Conservation (phyloP, 192 early-diverging fungal species). For the Rhizophagus prolifer region DNA sequence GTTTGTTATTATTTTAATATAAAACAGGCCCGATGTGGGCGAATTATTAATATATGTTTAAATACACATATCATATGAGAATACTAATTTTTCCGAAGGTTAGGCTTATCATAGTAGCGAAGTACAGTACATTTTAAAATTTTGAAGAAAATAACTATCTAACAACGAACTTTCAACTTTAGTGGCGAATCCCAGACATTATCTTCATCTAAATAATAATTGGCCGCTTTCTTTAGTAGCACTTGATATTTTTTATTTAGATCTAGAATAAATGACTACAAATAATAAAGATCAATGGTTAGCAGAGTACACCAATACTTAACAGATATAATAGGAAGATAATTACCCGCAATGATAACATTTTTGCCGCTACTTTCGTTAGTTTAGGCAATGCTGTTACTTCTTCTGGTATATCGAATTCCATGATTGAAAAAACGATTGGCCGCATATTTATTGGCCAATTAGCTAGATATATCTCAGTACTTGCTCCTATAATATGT, state of each 20-base stretch:
- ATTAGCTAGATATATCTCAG: not conserved
- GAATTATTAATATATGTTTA: too few species aligned
- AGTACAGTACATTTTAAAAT: too few species aligned
- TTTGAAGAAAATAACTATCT: not conserved
- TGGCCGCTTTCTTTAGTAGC: not conserved
- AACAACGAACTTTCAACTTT: conserved; percentile 4
- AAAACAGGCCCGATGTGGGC: too few species aligned
- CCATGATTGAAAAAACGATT: conserved; percentile 22
- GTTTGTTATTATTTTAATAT: too few species aligned
- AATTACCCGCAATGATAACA: conserved; percentile 20
- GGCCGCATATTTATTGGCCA: not conserved
- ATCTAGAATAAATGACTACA: conserved; percentile 20
- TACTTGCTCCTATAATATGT: conserved; percentile 17
- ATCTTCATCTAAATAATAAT: conserved; percentile 25
- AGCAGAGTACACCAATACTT: conserved; percentile 11
- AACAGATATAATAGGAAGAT: conserved; percentile 13
- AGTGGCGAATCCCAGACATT: not conserved
- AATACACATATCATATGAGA: too few species aligned
- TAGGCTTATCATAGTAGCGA: too few species aligned
- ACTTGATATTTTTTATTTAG: conserved; percentile 13
- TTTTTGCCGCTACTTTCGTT: conserved; percentile 17
- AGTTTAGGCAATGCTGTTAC: conserved; percentile 12
- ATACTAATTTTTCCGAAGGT: too few species aligned
- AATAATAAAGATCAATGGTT: conserved; percentile 8
- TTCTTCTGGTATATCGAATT: conserved; percentile 18